Base-by-base conservation (phyloP, 75 land plant species). In the Isoetes taiwanensis region DNA sequence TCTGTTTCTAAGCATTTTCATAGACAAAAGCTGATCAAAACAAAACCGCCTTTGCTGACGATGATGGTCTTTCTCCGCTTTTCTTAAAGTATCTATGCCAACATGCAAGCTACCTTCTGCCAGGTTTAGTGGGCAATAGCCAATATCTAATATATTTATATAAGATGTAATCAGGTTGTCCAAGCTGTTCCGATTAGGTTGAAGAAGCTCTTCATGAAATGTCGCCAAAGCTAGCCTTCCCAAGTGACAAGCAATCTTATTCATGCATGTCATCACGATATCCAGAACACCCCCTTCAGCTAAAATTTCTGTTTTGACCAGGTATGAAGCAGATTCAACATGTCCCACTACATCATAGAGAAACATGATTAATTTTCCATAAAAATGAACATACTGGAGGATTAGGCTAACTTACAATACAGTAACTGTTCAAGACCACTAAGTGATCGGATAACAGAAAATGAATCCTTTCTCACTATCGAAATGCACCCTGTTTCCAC, bases 401-500 rank as follows among this genome's bases (percentile, higher is more conserved):
- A n/a, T n/a, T n/a, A n/a, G n/a, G n/a, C n/a, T n/a, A 42, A 43
- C 74, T 40, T 64, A 89, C 89, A 85, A 75, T 71, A 61, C 3
- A 59, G 25, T 41, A 82, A 62, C 26, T 71, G 55, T 50, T 93
- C 98, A 61, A 81, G 60, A 19, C 66, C 67, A 53, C 75, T 83
- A 42, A 81, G 59, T 43, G 64, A 52, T 14, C 95, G 83, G 43
- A 76, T 77, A 0, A 84, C 16, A 46, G 95, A 88, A 5, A 93
- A 5, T 43, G 90, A 79, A 37, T 61, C 60, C 40, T 74, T 77
- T 57, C 98, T 70, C 41, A 87, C 72, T 64, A 93, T 41, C 33
- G 90, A 85, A 57, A 87, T 46, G 38, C 77, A 70, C 40, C 75
- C 84, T 20, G 72, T 67, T 24, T 67, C 52, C 16, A 72, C 56